Evolutionary conservation across 768 basidiomycete genomes (phyloP), one percentile per base, ranked within the genome.

Genomic region (Floccularia luteovirens): DNA sequence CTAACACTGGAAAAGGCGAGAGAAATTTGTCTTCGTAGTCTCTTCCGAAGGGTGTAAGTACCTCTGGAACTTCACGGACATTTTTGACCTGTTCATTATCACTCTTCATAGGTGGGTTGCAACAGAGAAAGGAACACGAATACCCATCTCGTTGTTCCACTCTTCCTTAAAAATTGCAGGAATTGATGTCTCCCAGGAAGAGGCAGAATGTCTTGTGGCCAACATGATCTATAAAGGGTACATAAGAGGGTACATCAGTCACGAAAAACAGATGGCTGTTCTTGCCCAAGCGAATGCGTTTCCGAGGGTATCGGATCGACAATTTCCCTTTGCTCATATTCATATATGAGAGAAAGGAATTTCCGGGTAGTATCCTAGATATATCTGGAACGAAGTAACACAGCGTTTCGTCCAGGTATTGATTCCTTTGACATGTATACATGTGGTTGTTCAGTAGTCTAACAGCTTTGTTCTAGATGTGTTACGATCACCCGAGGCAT

Each of bases 181-280:
- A 2, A 72, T 77, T 43, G 74, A 80, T 8, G 76, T 87, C 17
- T 68, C 79, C 5, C 55, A 68, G 44, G 91, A 87, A 48, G 92
- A 94, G 58, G 88, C 89, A 2, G 92, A 97, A 59, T 96, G 92
- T 58, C 74, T 92, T 38, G 78, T 96, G 5, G 91, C 92, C 21
- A 93, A 93, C 56, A 86, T 94, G 88, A 87, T 98, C 31, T 91
- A 84, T 65, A 89, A 83, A 63, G 88, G 87, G 14, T 89, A 82
- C 58, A 82, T 98, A 62, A 75, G 87, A 37, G 96, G 96, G 6
- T 99, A 98, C 60, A 92, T 99, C 51, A 91, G 90, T 36, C 96
- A 99, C 53, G 89, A 88, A 55, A 88, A 87, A 60, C 86, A 89
- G 64, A 90, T 85, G 77, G 90, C 97, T 3, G 96, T 99, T 4